Conservation (phyloP, 305 asterid genomes). For the Solanum aculeatissimum region DNA sequence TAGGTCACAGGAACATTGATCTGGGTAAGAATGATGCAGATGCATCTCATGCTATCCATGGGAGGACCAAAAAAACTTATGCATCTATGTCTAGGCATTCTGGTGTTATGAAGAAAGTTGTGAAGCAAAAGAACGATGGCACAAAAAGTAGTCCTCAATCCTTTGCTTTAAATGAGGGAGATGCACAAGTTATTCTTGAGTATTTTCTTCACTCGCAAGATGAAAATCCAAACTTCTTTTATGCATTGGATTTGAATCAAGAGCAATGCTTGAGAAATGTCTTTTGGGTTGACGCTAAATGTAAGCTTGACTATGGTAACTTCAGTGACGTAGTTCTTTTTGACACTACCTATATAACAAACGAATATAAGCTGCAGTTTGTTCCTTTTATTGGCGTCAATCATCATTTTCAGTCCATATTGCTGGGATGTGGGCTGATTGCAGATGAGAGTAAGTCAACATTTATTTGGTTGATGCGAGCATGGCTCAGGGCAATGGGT, state of each 20-base stretch:
- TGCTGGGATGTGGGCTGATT: constrained; percentile 41
- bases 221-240: constrained; percentile 40
- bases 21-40: not conserved
- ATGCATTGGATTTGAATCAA: constrained; percentile 38
- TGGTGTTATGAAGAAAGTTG: constrained; percentile 10
- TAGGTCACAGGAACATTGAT: constrained; percentile 2
- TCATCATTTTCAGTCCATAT: constrained; percentile 30
- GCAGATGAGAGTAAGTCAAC: constrained; percentile 33
- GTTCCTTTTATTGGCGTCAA: constrained; percentile 42
- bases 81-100: not conserved
- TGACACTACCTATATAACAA: constrained; percentile 24
- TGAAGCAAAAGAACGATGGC: constrained; percentile 5
- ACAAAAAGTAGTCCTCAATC: constrained; percentile 4
- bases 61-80: constrained; percentile 11
- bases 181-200: constrained; percentile 30
- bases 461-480: constrained; percentile 33
- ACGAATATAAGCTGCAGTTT: constrained; percentile 26
- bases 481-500: constrained; percentile 40
- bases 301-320: constrained; percentile 25
- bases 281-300: constrained; percentile 41
- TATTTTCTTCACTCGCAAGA: constrained; percentile 34
- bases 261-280: constrained; percentile 31
- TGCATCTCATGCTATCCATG: not conserved
- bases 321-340: constrained; percentile 36
- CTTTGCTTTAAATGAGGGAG: constrained; percentile 30